Evolutionary conservation across 2,329 filamentous ascomycete genomes (phyloP).

Genomic region (Hirsutella minnesotensis): DNA sequence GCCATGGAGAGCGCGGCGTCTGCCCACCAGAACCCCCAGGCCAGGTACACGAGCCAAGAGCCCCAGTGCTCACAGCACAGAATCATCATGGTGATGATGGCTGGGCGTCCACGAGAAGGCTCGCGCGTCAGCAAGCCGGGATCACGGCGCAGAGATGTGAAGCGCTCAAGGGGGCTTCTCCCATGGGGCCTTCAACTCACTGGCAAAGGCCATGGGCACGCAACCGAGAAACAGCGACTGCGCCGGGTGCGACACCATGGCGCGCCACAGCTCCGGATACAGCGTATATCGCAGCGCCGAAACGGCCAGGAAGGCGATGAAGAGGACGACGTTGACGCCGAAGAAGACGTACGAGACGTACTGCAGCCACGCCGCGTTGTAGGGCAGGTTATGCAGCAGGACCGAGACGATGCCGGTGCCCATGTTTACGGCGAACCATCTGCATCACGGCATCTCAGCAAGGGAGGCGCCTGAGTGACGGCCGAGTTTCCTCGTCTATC

Average conservation of each 20-base stretch:
- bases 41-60: constrained; percentile 38
- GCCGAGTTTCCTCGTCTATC: not conserved
- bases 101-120: constrained; percentile 6
- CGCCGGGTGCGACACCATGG: constrained; percentile 54
- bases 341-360: constrained; percentile 51
- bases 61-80: constrained; percentile 53
- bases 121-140: not conserved
- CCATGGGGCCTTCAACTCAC: constrained; percentile 14
- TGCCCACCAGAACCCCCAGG: constrained; percentile 48
- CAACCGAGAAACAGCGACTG: constrained; percentile 60
- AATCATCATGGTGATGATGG: constrained; percentile 54
- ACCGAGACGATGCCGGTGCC: constrained; percentile 57
- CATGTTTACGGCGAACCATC: constrained; percentile 52
- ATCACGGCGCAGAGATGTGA: not conserved
- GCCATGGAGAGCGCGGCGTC: constrained; percentile 40
- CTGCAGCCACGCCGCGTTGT: constrained; percentile 43
- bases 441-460: constrained; percentile 6
- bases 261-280: constrained; percentile 53
- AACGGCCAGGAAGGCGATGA: constrained; percentile 39
- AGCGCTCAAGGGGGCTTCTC: too few relatives aligned
- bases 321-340: constrained; percentile 45
- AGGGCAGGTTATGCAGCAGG: constrained; percentile 50
- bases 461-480: too few relatives aligned
- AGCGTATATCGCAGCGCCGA: constrained; percentile 49
- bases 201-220: constrained; percentile 57